Percentiles rank a stretch among this genome's conserved stretches.
phyloP scores from a whole-genome alignment of 2,329 filamentous ascomycete genomes.

The Furcasterigmium sp. region DNA sequence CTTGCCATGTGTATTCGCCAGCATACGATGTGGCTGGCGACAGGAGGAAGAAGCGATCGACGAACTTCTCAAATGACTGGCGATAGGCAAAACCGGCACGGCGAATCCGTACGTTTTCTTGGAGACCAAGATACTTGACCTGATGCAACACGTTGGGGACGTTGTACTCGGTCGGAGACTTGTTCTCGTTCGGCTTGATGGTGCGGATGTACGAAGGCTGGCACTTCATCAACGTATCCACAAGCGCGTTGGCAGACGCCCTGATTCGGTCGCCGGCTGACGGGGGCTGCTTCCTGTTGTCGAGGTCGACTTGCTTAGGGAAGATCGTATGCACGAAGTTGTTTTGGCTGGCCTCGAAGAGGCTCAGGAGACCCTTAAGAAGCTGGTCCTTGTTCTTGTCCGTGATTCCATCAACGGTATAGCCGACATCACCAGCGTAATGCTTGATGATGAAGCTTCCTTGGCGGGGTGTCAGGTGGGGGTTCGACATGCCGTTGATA shows the following conservation, averaged over 20 bases:
- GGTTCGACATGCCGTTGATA: constrained; percentile 84
- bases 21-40: constrained; percentile 94
- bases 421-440: constrained; percentile 94
- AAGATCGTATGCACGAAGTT: constrained; percentile 83
- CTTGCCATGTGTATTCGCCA: constrained; percentile 94
- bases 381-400: constrained; percentile 99
- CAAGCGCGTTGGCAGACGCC: constrained; percentile 86
- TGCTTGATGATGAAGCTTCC: constrained; percentile 98
- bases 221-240: constrained; percentile 93
- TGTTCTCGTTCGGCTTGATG: constrained; percentile 99
- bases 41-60: constrained; percentile 92
- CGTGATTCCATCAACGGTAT: constrained; percentile 93
- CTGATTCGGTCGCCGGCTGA: constrained; percentile 97
- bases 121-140: constrained; percentile 97
- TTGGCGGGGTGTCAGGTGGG: constrained; percentile 86
- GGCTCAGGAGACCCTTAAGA: constrained; percentile 84
- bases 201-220: constrained; percentile 97
- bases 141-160: constrained; percentile 90
- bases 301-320: constrained; percentile 88
- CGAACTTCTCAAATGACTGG: constrained; percentile 96
- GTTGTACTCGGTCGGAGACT: constrained; percentile 91
- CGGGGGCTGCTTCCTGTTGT: constrained; percentile 89
- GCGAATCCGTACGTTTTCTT: constrained; percentile 97
- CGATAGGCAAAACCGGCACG: constrained; percentile 95
- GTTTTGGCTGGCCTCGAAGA: constrained; percentile 81